Base-by-base conservation (phyloP, 2,329 filamentous ascomycete species). In the Zasmidium cellare region DNA sequence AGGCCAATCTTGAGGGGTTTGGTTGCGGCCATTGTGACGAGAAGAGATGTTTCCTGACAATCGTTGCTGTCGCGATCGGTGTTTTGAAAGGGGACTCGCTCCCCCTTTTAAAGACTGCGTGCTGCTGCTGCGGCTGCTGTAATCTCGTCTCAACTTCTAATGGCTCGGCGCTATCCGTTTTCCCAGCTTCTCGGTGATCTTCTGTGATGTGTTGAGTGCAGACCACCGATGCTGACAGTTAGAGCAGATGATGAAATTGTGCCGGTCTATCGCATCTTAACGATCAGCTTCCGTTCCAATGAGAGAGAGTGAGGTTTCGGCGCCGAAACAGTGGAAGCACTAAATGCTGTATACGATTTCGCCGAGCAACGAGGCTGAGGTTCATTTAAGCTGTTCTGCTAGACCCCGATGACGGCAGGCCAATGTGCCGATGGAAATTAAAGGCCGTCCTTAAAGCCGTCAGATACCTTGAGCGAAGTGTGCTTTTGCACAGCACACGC, bases 1-100 rank as follows among this genome's bases (percentile, higher is more conserved):
- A 55, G 22, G 53, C 44, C 53, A 18, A 55, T 48, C 18, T 46
- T 53, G 45, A 22, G 3, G 49, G 49, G 9, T 12, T 47, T 47
- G 9, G 45, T 11, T 22, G 45, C 9, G 14, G 45, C 19, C 45
- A 47, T 47, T 5, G 45, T 14, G 45, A 19, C 3, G 45, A n/a
- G 7, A n/a, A 3, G 35, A 18, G 12, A 14, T 41, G 35, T n/a
- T 41, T n/a, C n/a, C n/a, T n/a, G n/a, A n/a, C n/a, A 14, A 18
- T 9, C 5, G 35, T 28, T 28, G 5, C 25, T 28, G 25, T 28
- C 25, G 11, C 25, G 25, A 6, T 28, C 5, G 25, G 11, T 5
- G 25, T 28, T n/a, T n/a, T n/a, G n/a, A n/a, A n/a, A n/a, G n/a
- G n/a, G n/a, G n/a, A 28, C 6, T 28, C 25, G 5, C 25, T 28